phyloP scores from a whole-genome alignment of 2,329 filamentous ascomycete genomes.

The Fusarium decemcellulare region DNA sequence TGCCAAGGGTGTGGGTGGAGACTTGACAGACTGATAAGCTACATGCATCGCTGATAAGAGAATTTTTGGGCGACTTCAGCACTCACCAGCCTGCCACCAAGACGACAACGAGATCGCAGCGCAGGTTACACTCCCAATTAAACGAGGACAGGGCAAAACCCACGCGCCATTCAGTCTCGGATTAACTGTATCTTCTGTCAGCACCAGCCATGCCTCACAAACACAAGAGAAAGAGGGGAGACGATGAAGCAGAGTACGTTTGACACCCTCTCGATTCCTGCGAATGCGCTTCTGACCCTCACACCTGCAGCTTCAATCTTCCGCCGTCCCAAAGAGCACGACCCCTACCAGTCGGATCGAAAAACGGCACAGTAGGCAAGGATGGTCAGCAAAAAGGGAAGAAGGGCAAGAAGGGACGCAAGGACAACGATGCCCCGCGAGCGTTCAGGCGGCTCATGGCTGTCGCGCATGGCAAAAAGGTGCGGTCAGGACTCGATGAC shows the following conservation, averaged over 20 bases:
- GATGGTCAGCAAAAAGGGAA: constrained; percentile 41
- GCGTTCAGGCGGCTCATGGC: constrained; percentile 91
- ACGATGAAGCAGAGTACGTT: constrained; percentile 53
- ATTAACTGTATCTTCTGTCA: not conserved
- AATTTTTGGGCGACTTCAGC: constrained; percentile 39
- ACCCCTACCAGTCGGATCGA: constrained; percentile 62
- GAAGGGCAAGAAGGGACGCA: constrained; percentile 62
- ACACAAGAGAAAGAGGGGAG: constrained; percentile 77
- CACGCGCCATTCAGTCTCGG: not conserved
- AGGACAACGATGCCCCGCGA: constrained; percentile 85
- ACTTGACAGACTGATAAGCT: constrained; percentile 20
- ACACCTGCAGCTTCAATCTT: constrained; percentile 61
- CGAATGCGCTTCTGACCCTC: constrained; percentile 31
- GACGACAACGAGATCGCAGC: not conserved
- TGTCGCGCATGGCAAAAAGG: constrained; percentile 72
- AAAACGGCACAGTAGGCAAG: constrained; percentile 48
- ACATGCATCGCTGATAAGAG: constrained; percentile 38
- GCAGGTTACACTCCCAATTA: not conserved
- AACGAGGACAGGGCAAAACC: not conserved
- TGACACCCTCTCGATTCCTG: not conserved
- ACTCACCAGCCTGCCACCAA: constrained; percentile 14
- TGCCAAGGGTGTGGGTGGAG: no score
- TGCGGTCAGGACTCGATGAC: constrained; percentile 78
- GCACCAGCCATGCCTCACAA: constrained; percentile 82
- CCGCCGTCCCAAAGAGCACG: constrained; percentile 64